Evolutionary conservation across 169 alveolate genomes (phyloP), one percentile per base, ranked within the genome.

Genomic region (Eimeria tenella): DNA sequence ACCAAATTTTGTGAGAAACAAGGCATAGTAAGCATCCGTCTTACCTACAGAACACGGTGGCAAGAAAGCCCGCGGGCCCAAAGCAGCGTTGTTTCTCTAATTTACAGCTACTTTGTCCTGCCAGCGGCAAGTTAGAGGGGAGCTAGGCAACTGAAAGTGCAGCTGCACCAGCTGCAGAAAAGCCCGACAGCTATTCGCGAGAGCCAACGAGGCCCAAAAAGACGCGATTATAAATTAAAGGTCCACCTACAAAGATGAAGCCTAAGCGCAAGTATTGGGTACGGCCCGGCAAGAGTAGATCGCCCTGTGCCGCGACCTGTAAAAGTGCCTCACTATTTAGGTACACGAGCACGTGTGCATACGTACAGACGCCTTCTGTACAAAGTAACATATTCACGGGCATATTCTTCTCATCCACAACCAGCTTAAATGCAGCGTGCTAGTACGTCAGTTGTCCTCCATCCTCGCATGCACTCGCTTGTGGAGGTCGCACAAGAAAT

Each of bases 401-500:
- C 84, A 74, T 60, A 49, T 74, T 56, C 84, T 49, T 17, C 0
- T 79, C 21, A 8, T 25, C 21, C 88, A n/a, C 50, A 49, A 42
- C 87, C 70, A n/a, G 19, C 70, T 63, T 25, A 56, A 42, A 31
- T 31, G 42, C 42, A 31, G 42, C 42, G 68, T 1, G 21, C 68
- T 17, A 1, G 7, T 19, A 55, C 31, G 55, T 79, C 65, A 91
- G 55, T 42, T 53, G 52, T 91, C 94, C 21, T 90, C 94, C 82
- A 91, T 77, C 94, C 87, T 60, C 65, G 77, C 87, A 55, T 91
- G 94, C 25, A 91, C 94, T 53, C 87, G 86, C 17, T 91, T 91
- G 90, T 91, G 94, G 17, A 91, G 86, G 63, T 73, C 86, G 77
- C 95, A 92, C 50, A 92, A 73, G 58, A 92, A 92, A 42, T 92